Conservation (phyloP, 306 rosid genomes). For the Acacia acuminata region DNA sequence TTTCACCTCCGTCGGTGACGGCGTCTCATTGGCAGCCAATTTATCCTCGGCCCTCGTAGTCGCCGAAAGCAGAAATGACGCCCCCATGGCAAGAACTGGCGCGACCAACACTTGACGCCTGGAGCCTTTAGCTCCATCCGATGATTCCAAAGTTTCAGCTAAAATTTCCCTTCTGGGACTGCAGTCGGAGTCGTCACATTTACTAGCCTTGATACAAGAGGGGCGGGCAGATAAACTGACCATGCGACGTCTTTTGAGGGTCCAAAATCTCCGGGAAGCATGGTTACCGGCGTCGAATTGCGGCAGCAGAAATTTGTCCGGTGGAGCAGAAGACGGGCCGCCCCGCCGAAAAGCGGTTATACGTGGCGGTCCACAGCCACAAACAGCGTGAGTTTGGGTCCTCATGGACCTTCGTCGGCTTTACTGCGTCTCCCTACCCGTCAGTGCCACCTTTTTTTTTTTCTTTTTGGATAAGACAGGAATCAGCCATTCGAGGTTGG, state of each 20-base stretch:
- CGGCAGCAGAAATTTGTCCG: conserved; percentile 20
- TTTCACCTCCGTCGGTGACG: conserved; percentile 24
- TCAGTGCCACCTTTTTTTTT: neutral
- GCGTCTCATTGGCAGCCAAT: conserved; percentile 22
- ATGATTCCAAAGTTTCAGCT: neutral
- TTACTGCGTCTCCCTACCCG: neutral
- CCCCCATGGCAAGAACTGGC: conserved; percentile 68
- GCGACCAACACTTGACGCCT: conserved; percentile 63
- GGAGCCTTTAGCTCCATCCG: conserved; percentile 20
- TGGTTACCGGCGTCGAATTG: conserved; percentile 15
- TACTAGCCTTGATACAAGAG: conserved; percentile 28
- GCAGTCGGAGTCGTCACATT: conserved; percentile 11
- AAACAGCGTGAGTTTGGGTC: conserved; percentile 50
- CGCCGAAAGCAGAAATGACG: conserved; percentile 59
- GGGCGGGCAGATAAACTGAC: conserved; percentile 31
- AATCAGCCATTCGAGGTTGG: conserved; percentile 14
- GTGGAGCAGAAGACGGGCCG: conserved; percentile 28
- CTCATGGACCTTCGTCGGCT: conserved; percentile 35
- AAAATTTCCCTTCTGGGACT: neutral
- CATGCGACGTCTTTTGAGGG: conserved; percentile 37
- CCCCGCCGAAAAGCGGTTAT: conserved; percentile 29
- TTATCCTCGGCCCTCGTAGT: conserved; percentile 60
- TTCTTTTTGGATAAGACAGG: neutral
- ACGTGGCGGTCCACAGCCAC: conserved; percentile 37
- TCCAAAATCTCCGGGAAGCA: conserved; percentile 29